A percentile compares a stretch with the other conserved stretches of the same genome.
These are phyloP conservation scores for Funneliformis geosporum DNA, from an alignment of 192 early-diverging fungal genomes.

Conservation along the genomic window DNA sequence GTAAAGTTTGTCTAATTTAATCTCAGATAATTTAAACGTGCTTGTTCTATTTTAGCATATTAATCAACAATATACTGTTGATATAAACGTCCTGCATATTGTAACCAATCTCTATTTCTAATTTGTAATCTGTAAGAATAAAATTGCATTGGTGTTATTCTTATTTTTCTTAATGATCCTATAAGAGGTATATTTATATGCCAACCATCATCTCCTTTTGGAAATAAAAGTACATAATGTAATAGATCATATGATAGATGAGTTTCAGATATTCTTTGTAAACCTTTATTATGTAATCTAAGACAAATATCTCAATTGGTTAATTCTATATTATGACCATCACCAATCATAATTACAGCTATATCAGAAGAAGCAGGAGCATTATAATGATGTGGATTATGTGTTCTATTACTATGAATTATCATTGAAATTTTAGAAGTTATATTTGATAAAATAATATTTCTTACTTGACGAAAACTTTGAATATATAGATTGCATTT, in stretches of 20 bases:
- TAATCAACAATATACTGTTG: too few relatives aligned
- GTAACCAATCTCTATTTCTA: too few relatives aligned
- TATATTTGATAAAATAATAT: not conserved
- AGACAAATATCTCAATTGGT: slow-evolving; percentile 28
- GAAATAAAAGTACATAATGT: slow-evolving; percentile 33
- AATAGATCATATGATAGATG: slow-evolving; percentile 23
- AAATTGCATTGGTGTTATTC: too few relatives aligned
- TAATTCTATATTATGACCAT: not conserved
- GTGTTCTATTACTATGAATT: not conserved
- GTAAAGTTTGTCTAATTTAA: too few relatives aligned
- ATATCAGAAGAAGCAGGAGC: not conserved
- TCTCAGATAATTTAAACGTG: too few relatives aligned
- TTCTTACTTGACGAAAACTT: too few relatives aligned
- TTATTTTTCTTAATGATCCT: too few relatives aligned
- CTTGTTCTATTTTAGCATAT: too few relatives aligned
- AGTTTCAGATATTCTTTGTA: slow-evolving; percentile 23
- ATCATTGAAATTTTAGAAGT: not conserved
- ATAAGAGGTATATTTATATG: too few relatives aligned
- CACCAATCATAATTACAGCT: not conserved
- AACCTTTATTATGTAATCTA: not conserved
- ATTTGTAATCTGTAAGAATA: too few relatives aligned
- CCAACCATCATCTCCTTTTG: not conserved
- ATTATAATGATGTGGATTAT: not conserved
- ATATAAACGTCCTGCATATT: too few relatives aligned
- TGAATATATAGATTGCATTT: too few relatives aligned